A percentile compares a stretch with the other conserved stretches of the same genome.
phyloP scores from a whole-genome alignment of 1,284 basidiomycete species.

The Fomitopsis palustris region DNA sequence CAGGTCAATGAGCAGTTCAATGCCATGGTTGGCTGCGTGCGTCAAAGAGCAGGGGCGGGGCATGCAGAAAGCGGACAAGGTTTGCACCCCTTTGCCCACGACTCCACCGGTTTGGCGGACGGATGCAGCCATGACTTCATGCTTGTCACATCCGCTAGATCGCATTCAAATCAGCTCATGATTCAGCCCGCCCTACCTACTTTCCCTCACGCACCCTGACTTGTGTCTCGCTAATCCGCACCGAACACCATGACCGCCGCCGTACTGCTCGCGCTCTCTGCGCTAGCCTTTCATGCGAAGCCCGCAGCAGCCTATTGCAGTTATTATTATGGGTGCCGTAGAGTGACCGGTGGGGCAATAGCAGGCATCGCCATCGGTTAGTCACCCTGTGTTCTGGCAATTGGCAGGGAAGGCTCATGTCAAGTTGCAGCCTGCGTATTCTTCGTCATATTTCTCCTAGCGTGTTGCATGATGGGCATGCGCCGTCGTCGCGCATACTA shows the following conservation, averaged over 20 bases:
- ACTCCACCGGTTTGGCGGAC: neutral
- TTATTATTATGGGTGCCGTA: neutral
- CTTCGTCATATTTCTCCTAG: conserved; percentile 7
- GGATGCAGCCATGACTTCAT: neutral
- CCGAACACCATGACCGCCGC: neutral
- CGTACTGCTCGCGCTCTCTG: neutral
- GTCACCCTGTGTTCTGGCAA: neutral
- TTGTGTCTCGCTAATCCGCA: too few species aligned
- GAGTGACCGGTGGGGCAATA: conserved; percentile 12
- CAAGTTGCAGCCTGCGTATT: conserved; percentile 4
- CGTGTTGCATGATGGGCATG: conserved; percentile 8
- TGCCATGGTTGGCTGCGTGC: too few species aligned
- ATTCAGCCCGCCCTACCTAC: neutral
- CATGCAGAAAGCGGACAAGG: too few species aligned
- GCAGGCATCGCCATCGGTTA: conserved; percentile 18
- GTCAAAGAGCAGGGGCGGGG: too few species aligned
- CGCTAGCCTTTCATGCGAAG: neutral
- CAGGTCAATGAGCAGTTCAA: too few species aligned
- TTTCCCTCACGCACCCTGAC: neutral
- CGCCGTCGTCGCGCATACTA: conserved; percentile 8
- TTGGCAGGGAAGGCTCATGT: neutral
- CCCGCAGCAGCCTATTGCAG: conserved; percentile 10
- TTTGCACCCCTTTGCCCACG: too few species aligned
- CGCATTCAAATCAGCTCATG: neutral
- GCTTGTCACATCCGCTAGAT: neutral